Evolutionary conservation across 208 protist species (phyloP), one percentile per base, ranked within the genome.

Genomic region (Wallacemonas collosoma): DNA sequence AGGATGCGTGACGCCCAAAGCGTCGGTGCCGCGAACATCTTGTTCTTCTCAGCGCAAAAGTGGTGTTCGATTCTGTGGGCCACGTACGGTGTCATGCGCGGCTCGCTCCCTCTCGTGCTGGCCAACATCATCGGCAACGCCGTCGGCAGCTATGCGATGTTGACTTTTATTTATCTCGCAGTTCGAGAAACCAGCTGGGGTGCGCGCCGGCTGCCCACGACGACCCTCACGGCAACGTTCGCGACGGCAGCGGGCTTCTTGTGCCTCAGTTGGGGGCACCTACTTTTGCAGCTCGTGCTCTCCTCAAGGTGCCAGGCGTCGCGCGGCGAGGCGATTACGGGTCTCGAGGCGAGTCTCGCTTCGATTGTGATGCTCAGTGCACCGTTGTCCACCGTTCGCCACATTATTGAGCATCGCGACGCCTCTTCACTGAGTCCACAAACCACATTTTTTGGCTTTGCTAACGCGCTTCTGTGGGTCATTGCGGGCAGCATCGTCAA

Each of bases 301-400:
- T 56, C 68, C 14, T 1, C 68, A 1, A 35, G n/a, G 39, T 45
- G 55, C 38, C 67, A 54, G 44, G 26, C 35, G 2, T 5, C 7
- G 12, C n/a, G 35, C 35, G 72, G 50, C 6, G 51, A 55, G 17
- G 44, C 26, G n/a, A 26, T 77, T 15, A 77, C 58, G 26, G 74
- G 68, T 35, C 40, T 73, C n/a, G 64, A 68, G 48, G 74, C 50
- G 3, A 70, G 65, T 50, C 2, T 58, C 26, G 47, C 39, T 9
- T 79, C 74, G 45, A 56, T 79, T 14, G 40, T 73, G 38, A 79
- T 79, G 74, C 61, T 79, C 17, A 64, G 48, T 40, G 56, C 74
- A 8, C 74, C 74, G 47, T 39, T 79, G 2, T 56, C 41, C 4
- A 68, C 58, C 60, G 54, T 68, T 7, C 35, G 51, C 9, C 61